phyloP scores from a whole-genome alignment of 192 early-diverging fungal genomes.

The Bifiguratus adelaidae region DNA sequence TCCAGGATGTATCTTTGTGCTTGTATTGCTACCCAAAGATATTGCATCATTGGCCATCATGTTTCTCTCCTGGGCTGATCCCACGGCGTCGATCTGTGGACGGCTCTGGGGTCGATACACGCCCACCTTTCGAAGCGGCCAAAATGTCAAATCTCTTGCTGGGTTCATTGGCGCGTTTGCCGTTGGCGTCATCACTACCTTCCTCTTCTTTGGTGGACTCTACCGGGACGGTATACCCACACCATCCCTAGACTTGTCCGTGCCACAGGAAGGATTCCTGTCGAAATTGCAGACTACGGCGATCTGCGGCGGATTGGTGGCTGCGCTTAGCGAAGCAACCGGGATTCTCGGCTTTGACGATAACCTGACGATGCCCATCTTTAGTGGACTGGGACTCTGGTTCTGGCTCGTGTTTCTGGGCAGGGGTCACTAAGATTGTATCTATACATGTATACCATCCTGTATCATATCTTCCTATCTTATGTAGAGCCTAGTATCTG shows the following conservation, averaged over 20 bases:
- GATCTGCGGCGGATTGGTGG: conserved; percentile 25
- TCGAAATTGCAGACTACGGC: too few species aligned
- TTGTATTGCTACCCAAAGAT: conserved; percentile 18
- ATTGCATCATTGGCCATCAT: conserved; percentile 30
- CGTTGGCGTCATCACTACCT: conserved; percentile 17
- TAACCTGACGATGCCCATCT: conserved; percentile 30
- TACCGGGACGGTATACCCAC: conserved; percentile 5
- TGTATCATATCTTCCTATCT: too few species aligned
- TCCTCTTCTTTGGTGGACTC: conserved; percentile 14
- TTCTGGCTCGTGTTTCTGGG: conserved; percentile 9
- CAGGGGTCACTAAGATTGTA: conserved; percentile 4
- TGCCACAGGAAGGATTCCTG: too few species aligned
- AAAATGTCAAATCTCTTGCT: conserved; percentile 28
- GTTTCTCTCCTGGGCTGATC: conserved; percentile 33
- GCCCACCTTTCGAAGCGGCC: conserved; percentile 14
- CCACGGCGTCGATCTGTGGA: conserved; percentile 27
- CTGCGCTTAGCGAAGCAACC: conserved; percentile 24
- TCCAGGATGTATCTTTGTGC: conserved; percentile 17
- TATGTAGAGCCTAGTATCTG: too few species aligned
- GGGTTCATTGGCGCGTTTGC: conserved; percentile 25
- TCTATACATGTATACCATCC: too few species aligned
- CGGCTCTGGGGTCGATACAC: conserved; percentile 27
- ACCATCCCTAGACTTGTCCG: too few species aligned
- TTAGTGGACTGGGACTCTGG: conserved; percentile 25
- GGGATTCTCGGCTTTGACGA: conserved; percentile 26